Base-by-base conservation (phyloP, 495 filamentous ascomycete species). In the Penicillium canescens region DNA sequence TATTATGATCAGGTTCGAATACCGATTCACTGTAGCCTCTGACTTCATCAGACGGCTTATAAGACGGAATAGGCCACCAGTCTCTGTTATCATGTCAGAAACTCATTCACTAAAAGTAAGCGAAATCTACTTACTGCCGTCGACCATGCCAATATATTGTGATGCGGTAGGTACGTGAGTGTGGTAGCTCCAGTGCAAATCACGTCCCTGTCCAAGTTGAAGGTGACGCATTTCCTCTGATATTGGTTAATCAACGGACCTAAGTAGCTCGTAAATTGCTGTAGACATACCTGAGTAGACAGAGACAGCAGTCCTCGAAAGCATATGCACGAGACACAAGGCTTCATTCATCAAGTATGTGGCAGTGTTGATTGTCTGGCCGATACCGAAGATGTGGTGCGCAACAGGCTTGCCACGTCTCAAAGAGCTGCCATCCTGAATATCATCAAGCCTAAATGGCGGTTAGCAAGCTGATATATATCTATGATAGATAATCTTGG, bases 321-420 rank as follows among this genome's bases (percentile, higher is more conserved):
- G 26, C 20, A 16, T 13, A 1, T 38, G 36, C 13, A 38, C 14
- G 14, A 38, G 36, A 14, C 36, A 38, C 36, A 38, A 9, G 28
- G 38, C n/a, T 21, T 18, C 14, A 18, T 16, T 41, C 38, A 41
- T 41, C 48, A 93, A 76, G 62, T 93, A 93, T 67, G 92, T 95
- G 41, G 89, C 89, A 31, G 81, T 84, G 71, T 95, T 96, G 63
- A 96, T 90, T 35, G 90, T 92, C 69, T 94, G 90, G 5, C 91
- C 83, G 3, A 85, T 82, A 38, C 91, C 91, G 60, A 90, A 96
- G 53, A 94, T 92, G 59, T 72, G 78, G 70, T 96, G 89, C 6
- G 91, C 87, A 16, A 92, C 91, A 6, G 91, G 91, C 24, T 87
- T 70, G 16, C 91, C 91, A 37, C 91, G 83, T 21, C 91, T 82